Evolutionary conservation across 148 eudicot genomes (phyloP), one percentile per base, ranked within the genome.

Genomic region (Nepenthes gracilis): DNA sequence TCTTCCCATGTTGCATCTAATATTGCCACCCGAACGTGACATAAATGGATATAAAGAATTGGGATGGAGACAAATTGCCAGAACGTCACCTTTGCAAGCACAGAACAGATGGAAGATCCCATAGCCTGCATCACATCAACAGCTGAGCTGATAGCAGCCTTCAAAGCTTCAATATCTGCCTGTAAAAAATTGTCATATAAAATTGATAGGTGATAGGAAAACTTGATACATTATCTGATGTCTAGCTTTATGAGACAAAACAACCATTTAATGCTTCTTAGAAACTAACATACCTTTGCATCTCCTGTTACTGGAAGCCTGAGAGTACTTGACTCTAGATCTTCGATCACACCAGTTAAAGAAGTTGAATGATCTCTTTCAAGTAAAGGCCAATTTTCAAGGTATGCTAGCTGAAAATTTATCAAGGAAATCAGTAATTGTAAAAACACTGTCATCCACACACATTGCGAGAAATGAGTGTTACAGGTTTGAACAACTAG

Each of bases 231-330:
- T 23, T 23, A 23, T 23, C 23, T 23, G 23, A 23, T 40, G 6
- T 40, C 45, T 40, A 1, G 53, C 53, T 49, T 49, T 6, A 12
- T 3, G 11, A 11, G 53, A 49, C 6, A 49, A n/a, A 49, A 49
- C 6, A 40, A 40, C 4, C 6, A 40, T 40, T 4, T 2, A 12
- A 10, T 49, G 13, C 53, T 49, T 49, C 15, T 10, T 5, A 49
- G 12, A 49, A 2, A 49, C 13, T 11, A 5, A 11, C 76, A 59
- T 86, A 93, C 99, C 85, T 59, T 86, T 70, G 99, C 95, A 55
- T 89, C 85, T 68, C 78, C 84, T 49, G 95, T 84, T 55, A 93
- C 67, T 36, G 99, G 99, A 78, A 93, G 81, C 47, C 92, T 87
- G 65, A 93, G 75, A 36, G 90, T 93, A 76, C 92, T 81, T n/a